Base-by-base conservation (phyloP, 176 grass and related monocot species). In the Triticum turgidum region DNA sequence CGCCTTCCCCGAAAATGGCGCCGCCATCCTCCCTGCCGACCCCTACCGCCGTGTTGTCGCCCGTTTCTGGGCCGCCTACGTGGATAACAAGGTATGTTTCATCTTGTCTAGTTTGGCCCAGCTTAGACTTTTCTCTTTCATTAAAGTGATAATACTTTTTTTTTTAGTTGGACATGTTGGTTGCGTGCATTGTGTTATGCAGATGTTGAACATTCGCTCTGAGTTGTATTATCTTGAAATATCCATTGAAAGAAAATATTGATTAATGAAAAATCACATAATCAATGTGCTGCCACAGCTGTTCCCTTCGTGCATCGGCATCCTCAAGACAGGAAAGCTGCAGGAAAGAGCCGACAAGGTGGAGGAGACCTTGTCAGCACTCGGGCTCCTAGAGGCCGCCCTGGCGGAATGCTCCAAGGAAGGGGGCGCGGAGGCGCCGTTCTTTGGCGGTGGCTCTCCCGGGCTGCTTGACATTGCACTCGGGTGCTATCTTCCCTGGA, bases 361-460 rank as follows among this genome's bases (percentile, higher is more conserved):
- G 62, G 62, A 65, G 62, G 62, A 11, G 4, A 29, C 62, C 4
- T 11, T 65, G 11, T 2, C 24, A 0, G 62, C 62, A 5, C 4
- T 29, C 1, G 24, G 24, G 62, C 24, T 65, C 62, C 1, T 64
- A 2, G 61, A 64, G 61, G 10, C 22, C 1, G 61, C 22, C 11
- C 4, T 65, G 5, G 24, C 11, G 4, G 62, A 1, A 13, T 15
- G 47, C 47, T 51, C 12, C 13, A 51, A 51, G 4, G 13, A 51
- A 51, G 9, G 82, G 79, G 3, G 65, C 0, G 47, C 4, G 7
- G 65, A 12, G 11, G 62, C 24, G 24, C 54, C 0, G 22, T 93
- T 86, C 92, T 88, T 88, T 13, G 74, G 87, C 14, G 81, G 81
- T 65, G 73, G 38, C 21, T 9, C 29, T 77, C 7, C 81, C 61